Base-by-base conservation (phyloP, 345 rosid species). In the Acer saccharum region DNA sequence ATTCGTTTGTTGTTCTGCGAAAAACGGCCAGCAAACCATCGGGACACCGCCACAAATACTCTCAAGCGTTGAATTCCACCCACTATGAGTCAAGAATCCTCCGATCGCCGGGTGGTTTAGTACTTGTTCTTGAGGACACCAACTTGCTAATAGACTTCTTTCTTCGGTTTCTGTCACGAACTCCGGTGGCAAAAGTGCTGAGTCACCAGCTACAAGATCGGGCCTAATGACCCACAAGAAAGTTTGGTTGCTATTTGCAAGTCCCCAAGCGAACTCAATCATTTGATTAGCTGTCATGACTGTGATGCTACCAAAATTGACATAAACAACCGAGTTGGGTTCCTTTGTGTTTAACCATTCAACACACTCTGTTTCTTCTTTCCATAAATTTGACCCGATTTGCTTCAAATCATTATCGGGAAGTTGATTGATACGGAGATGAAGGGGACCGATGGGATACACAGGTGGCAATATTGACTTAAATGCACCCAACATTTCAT, bases 61-160 rank as follows among this genome's bases (percentile, higher is more conserved):
- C 78, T 91, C 95, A 2, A 88, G 5, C 3, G 81, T 88, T 2
- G 95, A 91, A 71, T 91, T 91, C 95, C 95, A 91, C 2, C 95
- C 93, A 10, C 80, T 75, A 17, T 91, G 95, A 0, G 93, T 89
- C 43, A 91, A 76, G 65, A 91, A 87, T 13, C 88, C 93, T 9
- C 92, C 92, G 0, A 87, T n/a, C 0, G 89, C 69, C 7, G 88
- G 87, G 80, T 89, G 91, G 48, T 65, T 78, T 5, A 91, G 79
- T 43, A 91, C 91, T 72, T 79, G 71, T 68, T 85, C 88, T 10
- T 91, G 95, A 0, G 91, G 87, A 71, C 93, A 89, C 93, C 95
- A 91, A 63, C 77, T 80, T 12, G 85, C 73, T 25, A 91, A 1
- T 13, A 85, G 14, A 11, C 90, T 82, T 57, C 91, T 81, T 2